phyloP scores from a whole-genome alignment of 352 stramenopile genomes.

The Thalassiosira gravida region DNA sequence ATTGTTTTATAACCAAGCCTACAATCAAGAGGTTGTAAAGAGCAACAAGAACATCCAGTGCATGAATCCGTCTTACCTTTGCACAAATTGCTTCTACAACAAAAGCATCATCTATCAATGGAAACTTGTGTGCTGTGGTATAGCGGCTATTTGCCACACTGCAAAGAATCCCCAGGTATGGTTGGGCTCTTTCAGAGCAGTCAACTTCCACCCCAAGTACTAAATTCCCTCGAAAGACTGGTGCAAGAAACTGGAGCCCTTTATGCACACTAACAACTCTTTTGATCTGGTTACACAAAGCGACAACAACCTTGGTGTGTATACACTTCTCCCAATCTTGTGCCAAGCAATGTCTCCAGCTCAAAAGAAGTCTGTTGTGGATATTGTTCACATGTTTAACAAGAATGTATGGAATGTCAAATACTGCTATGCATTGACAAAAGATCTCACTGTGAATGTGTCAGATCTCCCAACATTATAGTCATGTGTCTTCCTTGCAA shows the following conservation, averaged over 20 bases:
- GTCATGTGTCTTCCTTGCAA: constrained; percentile 13
- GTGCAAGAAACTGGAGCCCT: constrained; percentile 35
- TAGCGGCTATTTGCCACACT: constrained; percentile 21
- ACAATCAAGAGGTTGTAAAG: constrained; percentile 20
- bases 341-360: constrained; percentile 21
- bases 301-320: constrained; percentile 11
- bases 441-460: background rate
- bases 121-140: constrained; percentile 19
- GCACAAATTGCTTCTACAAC: background rate
- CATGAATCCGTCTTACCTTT: background rate
- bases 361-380: constrained; percentile 7
- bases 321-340: constrained; percentile 8
- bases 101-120: constrained; percentile 26
- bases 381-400: constrained; percentile 4
- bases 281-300: constrained; percentile 23
- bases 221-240: constrained; percentile 23
- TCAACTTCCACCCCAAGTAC: constrained; percentile 18
- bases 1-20: constrained; percentile 15
- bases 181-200: constrained; percentile 6
- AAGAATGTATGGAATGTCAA: constrained; percentile 14
- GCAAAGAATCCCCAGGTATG: constrained; percentile 14
- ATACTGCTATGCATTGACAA: constrained; percentile 5
- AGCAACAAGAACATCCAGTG: constrained; percentile 14
- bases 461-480: constrained; percentile 12
- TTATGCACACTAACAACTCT: constrained; percentile 8